Conservation (phyloP, 2,329 filamentous ascomycete species). For the Chaetomiaceae sp. region DNA sequence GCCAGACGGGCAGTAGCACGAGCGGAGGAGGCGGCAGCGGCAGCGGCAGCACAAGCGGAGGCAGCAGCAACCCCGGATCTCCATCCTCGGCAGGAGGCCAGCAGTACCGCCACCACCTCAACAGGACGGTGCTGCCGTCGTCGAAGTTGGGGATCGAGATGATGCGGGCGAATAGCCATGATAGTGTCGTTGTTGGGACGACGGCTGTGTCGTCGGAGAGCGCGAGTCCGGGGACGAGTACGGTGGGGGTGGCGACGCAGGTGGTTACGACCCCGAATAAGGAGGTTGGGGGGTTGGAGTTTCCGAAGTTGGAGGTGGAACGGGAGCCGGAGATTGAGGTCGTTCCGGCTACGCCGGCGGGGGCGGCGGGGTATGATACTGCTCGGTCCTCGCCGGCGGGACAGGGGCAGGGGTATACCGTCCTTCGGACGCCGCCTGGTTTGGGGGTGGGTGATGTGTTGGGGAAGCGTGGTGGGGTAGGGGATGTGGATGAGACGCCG, state of each 20-base stretch:
- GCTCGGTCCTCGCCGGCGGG: not conserved
- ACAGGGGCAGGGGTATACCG: constrained; percentile 18
- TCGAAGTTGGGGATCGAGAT: constrained; percentile 95
- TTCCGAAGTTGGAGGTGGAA: constrained; percentile 15
- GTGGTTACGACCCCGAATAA: constrained; percentile 48
- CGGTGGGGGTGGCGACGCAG: constrained; percentile 46
- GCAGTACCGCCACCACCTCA: constrained; percentile 51
- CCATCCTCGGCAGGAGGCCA: constrained; percentile 27
- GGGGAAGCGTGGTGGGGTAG: constrained; percentile 1
- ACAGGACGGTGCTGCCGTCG: constrained; percentile 64
- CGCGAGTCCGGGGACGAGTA: constrained; percentile 45
- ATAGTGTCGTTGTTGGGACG: constrained; percentile 60
- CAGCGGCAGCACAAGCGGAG: constrained; percentile 15
- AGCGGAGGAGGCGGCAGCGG: constrained; percentile 17
- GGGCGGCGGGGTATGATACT: too few species aligned
- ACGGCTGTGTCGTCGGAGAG: too few species aligned
- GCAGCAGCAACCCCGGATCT: constrained; percentile 19
- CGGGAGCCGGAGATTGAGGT: too few species aligned
- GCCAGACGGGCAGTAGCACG: constrained; percentile 33
- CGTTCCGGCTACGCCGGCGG: not conserved
- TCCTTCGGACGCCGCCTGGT: constrained; percentile 29
- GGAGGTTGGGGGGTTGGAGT: constrained; percentile 34
- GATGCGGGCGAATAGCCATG: constrained; percentile 95
- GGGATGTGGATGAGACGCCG: constrained; percentile 28
- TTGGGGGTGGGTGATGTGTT: not conserved